phyloP scores from a whole-genome alignment of 192 early-diverging fungal genomes.

The Entomortierella parvispora region DNA sequence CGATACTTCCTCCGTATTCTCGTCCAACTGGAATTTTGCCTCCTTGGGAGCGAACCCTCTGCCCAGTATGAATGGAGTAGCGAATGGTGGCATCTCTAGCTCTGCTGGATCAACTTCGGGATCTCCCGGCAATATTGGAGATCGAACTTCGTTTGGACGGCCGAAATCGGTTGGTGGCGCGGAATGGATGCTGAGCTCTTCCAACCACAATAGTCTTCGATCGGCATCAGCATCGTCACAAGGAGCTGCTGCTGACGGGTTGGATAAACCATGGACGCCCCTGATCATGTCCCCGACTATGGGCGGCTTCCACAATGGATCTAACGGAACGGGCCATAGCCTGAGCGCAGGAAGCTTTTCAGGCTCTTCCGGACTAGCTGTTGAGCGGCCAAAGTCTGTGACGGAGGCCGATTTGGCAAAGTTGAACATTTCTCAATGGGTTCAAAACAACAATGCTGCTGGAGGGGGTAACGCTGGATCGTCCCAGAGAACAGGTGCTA shows the following conservation, averaged over 20 bases:
- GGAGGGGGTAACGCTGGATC: neutral
- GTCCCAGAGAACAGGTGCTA: neutral
- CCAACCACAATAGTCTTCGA: neutral
- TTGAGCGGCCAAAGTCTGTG: slow-evolving; percentile 54
- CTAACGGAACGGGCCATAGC: slow-evolving; percentile 42
- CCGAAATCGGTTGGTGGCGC: slow-evolving; percentile 60
- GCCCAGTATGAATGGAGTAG: slow-evolving; percentile 16
- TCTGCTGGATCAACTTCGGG: slow-evolving; percentile 8
- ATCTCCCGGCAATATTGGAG: slow-evolving; percentile 41
- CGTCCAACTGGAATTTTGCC: slow-evolving; percentile 47
- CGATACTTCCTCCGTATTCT: slow-evolving; percentile 44
- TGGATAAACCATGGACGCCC: slow-evolving; percentile 44
- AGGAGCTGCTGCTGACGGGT: slow-evolving; percentile 10
- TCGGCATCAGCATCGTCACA: neutral
- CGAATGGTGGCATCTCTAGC: neutral
- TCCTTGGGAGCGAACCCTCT: slow-evolving; percentile 40
- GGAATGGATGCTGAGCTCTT: slow-evolving; percentile 50
- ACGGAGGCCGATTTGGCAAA: slow-evolving; percentile 43
- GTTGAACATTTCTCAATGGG: slow-evolving; percentile 43
- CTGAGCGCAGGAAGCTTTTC: slow-evolving; percentile 30
- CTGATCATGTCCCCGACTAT: slow-evolving; percentile 38
- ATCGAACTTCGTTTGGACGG: slow-evolving; percentile 46
- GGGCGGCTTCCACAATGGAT: slow-evolving; percentile 45
- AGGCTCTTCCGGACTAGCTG: slow-evolving; percentile 25
- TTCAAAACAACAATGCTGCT: slow-evolving; percentile 22